Conservation (phyloP, 2,329 filamentous ascomycete species). For the Paradendryphiella salina region DNA sequence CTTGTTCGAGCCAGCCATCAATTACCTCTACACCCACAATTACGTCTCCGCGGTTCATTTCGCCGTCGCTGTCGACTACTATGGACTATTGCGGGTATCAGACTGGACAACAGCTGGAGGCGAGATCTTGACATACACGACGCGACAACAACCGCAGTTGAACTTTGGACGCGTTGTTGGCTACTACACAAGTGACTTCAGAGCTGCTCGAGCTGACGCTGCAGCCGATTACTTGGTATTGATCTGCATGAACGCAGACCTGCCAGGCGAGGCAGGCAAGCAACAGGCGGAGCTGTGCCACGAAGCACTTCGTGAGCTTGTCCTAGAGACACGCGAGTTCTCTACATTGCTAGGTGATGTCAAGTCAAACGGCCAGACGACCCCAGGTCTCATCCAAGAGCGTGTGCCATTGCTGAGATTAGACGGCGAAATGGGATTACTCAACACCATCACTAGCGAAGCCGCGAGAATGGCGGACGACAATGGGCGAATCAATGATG, state of each 20-base stretch:
- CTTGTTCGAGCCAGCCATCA: constrained; percentile 91
- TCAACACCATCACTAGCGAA: constrained; percentile 89
- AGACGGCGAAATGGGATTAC: constrained; percentile 77
- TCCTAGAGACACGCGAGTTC: constrained; percentile 96
- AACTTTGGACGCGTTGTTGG: constrained; percentile 94
- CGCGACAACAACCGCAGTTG: constrained; percentile 74
- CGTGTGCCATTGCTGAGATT: constrained; percentile 81
- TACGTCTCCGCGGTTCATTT: constrained; percentile 96
- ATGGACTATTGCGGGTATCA: constrained; percentile 72
- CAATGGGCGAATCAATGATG: constrained; percentile 89
- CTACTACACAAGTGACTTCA: constrained; percentile 94
- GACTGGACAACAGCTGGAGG: constrained; percentile 68
- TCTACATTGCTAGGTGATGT: constrained; percentile 93
- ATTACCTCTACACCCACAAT: constrained; percentile 87
- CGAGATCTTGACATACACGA: constrained; percentile 71
- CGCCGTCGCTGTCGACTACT: constrained; percentile 77
- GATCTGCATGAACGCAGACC: constrained; percentile 88
- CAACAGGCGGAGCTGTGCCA: constrained; percentile 84
- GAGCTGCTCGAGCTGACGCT: constrained; percentile 82
- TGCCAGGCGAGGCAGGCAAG: constrained; percentile 71
- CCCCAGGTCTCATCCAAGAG: constrained; percentile 84
- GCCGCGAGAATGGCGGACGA: constrained; percentile 92
- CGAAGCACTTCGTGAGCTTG: constrained; percentile 88
- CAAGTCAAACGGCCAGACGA: constrained; percentile 78
- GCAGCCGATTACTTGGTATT: constrained; percentile 92